phyloP scores from a whole-genome alignment of 2,329 filamentous ascomycete species.

The Paradendryphiella salina region DNA sequence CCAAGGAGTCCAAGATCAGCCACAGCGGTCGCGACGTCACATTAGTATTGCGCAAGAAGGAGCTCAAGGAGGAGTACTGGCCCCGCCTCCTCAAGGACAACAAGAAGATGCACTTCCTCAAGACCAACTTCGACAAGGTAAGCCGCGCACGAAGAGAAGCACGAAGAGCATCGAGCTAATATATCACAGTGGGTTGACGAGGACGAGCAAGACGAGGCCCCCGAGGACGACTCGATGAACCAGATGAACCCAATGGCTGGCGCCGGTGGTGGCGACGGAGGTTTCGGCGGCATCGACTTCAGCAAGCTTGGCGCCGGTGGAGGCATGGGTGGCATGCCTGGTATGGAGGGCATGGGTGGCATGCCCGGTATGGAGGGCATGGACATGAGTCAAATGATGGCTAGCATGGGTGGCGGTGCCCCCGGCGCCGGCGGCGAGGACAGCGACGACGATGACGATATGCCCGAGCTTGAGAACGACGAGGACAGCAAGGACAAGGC shows the following conservation, averaged over 20 bases:
- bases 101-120: conserved; percentile 91
- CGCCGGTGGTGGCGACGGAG: conserved; percentile 59
- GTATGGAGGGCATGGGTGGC: conserved; percentile 51
- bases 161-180: conserved; percentile 24
- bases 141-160: conserved; percentile 23
- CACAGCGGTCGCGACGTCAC: conserved; percentile 88
- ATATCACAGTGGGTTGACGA: conserved; percentile 80
- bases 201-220: conserved; percentile 92
- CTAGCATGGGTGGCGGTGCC: conserved; percentile 41
- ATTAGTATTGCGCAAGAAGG: conserved; percentile 95
- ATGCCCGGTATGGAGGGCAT: conserved; percentile 46
- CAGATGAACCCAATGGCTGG: conserved; percentile 58
- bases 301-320: conserved; percentile 70
- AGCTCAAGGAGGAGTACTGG: conserved; percentile 93
- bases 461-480: conserved; percentile 68
- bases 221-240: conserved; percentile 68
- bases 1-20: conserved; percentile 78
- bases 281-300: conserved; percentile 90
- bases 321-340: conserved; percentile 52
- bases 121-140: conserved; percentile 98
- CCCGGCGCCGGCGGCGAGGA: conserved; percentile 37
- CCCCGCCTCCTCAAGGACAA: conserved; percentile 87
- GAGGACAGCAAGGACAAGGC: conserved; percentile 31
- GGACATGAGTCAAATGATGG: conserved; percentile 40
- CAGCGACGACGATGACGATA: conserved; percentile 66